Evolutionary conservation across 345 rosid genomes (phyloP).

Genomic region (Noccaea bulbosa): DNA sequence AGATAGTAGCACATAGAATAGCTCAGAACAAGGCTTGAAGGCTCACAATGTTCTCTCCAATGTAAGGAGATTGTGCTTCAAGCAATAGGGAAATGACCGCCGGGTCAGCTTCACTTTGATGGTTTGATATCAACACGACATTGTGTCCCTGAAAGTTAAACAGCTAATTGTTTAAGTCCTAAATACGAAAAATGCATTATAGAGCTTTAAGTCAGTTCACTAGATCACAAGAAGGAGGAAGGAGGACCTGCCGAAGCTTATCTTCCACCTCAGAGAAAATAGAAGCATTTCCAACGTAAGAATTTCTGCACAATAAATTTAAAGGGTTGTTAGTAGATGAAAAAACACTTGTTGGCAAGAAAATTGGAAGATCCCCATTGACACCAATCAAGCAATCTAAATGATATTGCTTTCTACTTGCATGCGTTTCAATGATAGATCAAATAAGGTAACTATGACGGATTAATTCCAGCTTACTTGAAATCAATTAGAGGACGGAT

Average conservation of each 20-base stretch:
- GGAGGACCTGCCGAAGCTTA: slow-evolving; percentile 69
- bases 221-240: slow-evolving; percentile 20
- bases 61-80: slow-evolving; percentile 65
- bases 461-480: slow-evolving; percentile 55
- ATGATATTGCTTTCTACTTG: neutral
- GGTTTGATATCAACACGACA: slow-evolving; percentile 85
- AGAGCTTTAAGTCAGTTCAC: slow-evolving; percentile 10
- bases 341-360: slow-evolving; percentile 11
- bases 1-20: slow-evolving; percentile 25
- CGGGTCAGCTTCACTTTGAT: slow-evolving; percentile 98
- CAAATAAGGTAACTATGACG: slow-evolving; percentile 7
- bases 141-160: slow-evolving; percentile 82
- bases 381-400: slow-evolving; percentile 16
- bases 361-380: neutral
- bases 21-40: slow-evolving; percentile 31
- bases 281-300: slow-evolving; percentile 76
- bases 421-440: neutral
- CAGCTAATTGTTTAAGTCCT: slow-evolving; percentile 7
- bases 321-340: slow-evolving; percentile 20
- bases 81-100: slow-evolving; percentile 84
- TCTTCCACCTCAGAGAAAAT: slow-evolving; percentile 76
- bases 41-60: slow-evolving; percentile 79
- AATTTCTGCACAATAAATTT: slow-evolving; percentile 59
- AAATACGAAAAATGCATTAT: slow-evolving; percentile 9
- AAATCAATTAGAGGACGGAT: slow-evolving; percentile 85